Percentiles rank a stretch among this genome's conserved stretches.
phyloP scores from a whole-genome alignment of 2,329 filamentous ascomycete genomes.

The Diaporthe sp. region DNA sequence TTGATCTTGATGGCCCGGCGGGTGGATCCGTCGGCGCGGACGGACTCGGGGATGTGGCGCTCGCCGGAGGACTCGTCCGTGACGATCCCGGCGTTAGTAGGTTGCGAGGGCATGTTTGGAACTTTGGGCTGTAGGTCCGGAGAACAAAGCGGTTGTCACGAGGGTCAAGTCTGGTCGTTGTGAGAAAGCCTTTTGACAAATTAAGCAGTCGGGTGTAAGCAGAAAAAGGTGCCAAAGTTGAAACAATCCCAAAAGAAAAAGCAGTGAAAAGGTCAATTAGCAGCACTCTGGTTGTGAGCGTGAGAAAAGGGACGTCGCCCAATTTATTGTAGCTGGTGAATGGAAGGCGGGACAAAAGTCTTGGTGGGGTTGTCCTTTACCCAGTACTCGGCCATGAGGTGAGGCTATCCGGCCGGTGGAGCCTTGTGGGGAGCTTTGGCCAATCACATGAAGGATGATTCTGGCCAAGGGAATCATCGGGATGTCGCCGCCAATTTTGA shows the following conservation, averaged over 20 bases:
- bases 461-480: conserved; percentile 37
- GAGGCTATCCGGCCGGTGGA: conserved; percentile 29
- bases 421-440: conserved; percentile 38
- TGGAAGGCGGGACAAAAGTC: conserved; percentile 15
- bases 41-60: conserved; percentile 89
- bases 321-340: conserved; percentile 1
- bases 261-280: neutral
- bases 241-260: neutral
- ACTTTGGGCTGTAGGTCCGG: conserved; percentile 34
- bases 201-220: neutral
- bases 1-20: conserved; percentile 94
- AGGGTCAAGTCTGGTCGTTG: neutral
- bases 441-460: conserved; percentile 40
- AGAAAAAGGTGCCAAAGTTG: neutral
- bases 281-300: neutral
- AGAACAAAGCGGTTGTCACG: neutral
- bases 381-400: neutral
- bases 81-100: conserved; percentile 80
- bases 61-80: conserved; percentile 82
- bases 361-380: conserved; percentile 24
- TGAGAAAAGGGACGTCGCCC: conserved; percentile 6
- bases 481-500: conserved; percentile 41
- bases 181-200: neutral
- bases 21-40: conserved; percentile 89
- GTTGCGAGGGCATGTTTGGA: conserved; percentile 59